These are phyloP conservation scores for Cryptosporidium andersoni DNA, from an alignment of 169 alveolate species.

Conservation along the genomic window DNA sequence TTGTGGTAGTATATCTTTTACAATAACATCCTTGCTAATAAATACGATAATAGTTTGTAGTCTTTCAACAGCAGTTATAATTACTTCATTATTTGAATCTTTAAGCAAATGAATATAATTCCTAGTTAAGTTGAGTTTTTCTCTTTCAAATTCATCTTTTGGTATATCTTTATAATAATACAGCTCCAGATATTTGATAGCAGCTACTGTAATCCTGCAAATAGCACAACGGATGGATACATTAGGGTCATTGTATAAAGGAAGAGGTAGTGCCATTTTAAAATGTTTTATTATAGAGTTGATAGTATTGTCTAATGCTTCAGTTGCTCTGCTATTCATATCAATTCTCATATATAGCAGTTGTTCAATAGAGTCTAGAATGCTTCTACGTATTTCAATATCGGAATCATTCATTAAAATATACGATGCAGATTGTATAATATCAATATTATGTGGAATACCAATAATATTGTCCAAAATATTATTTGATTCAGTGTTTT, in stretches of 20 bases:
- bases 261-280: background rate
- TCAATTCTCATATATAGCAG: conserved; percentile 42
- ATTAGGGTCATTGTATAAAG: too few relatives aligned
- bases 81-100: conserved; percentile 49
- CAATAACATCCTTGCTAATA: conserved; percentile 18
- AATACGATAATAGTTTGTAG: conserved; percentile 7
- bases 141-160: background rate
- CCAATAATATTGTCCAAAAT: conserved; percentile 10
- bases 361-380: conserved; percentile 14
- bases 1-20: conserved; percentile 17
- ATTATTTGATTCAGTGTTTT: background rate
- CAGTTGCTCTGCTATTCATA: background rate
- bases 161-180: background rate
- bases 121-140: conserved; percentile 6
- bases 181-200: too few relatives aligned
- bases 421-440: conserved; percentile 2
- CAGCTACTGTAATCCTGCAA: too few relatives aligned
- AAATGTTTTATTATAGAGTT: conserved; percentile 14
- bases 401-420: conserved; percentile 28
- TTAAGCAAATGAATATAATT: conserved; percentile 13
- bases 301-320: conserved; percentile 7
- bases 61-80: conserved; percentile 34
- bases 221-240: too few relatives aligned
- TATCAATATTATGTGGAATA: conserved; percentile 7
- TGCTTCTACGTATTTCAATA: conserved; percentile 4